Base-by-base conservation (phyloP, 2,329 filamentous ascomycete genomes). In the Penicillium psychrosexuale region DNA sequence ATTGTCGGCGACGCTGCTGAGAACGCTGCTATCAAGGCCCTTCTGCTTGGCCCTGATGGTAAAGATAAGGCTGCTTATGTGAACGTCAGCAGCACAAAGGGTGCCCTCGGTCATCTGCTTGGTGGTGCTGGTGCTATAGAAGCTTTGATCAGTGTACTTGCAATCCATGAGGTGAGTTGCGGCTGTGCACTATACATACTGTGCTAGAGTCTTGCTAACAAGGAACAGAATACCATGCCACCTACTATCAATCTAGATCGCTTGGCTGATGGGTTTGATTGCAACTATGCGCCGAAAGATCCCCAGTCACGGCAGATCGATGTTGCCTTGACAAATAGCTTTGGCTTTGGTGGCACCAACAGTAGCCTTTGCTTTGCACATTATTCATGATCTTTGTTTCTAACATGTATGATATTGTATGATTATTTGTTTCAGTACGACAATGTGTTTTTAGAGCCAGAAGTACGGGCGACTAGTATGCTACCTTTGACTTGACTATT, bases 281-380 rank as follows among this genome's bases (percentile, higher is more conserved):
- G 93, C 77, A 97, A 97, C 69, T 93, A 97, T 71, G 86, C 96
- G 3, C 84, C 91, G 0, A 79, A 85, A 4, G 69, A 78, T 43
- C 81, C 91, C 0, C 92, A 97, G 72, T 73, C 88, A 49, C 86
- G 84, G 61, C 70, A 79, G 2, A 84, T 97, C 11, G 77, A 84
- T 54, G 87, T 93, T 22, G 90, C 89, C 5, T 66, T 99, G 55
- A 94, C 90, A 3, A 99, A 99, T 68, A 97, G 93, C 70, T 99
- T 99, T 75, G 94, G 94, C 0, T 99, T 99, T 76, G 94, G 94
- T 11, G 94, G 94, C 15, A 97, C 93, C 1, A 99, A 99, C 76
- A 92, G 93, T 39, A 91, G 86, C 51, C 77, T 99, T 36, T 91
- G 91, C 49, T 93, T 97, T 66, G 64, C 70, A 5, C 67, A 62